Evolutionary conservation across 2,329 filamentous ascomycete genomes (phyloP).

Genomic region (Alternaria alternata): DNA sequence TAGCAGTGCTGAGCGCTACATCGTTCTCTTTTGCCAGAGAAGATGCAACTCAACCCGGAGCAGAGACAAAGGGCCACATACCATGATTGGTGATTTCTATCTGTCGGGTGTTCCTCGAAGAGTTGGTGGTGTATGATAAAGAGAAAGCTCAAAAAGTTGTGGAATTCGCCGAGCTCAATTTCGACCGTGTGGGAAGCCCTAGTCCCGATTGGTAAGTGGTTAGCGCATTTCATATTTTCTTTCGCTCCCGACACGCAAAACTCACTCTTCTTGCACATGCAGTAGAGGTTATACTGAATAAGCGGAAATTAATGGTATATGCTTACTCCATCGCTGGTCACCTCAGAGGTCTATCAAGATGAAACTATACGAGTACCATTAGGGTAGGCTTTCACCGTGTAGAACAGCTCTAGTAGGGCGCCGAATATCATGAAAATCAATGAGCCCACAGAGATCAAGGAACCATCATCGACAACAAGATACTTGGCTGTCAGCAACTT

Average conservation of each 20-base stretch:
- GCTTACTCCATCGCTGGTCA: not conserved
- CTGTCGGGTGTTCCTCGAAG: constrained; percentile 57
- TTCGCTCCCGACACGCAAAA: not conserved
- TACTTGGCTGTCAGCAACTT: not conserved
- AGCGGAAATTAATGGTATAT: not conserved
- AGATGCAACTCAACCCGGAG: not conserved
- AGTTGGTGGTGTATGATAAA: constrained; percentile 38
- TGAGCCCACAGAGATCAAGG: not conserved
- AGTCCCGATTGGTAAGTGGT: constrained; percentile 11
- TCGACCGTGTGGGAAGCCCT: constrained; percentile 14
- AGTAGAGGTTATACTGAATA: not conserved
- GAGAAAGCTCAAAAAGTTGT: constrained; percentile 25
- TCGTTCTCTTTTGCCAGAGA: not conserved
- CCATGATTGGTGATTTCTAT: constrained; percentile 52
- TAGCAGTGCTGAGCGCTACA: not conserved
- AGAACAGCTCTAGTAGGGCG: not conserved
- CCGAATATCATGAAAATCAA: not conserved
- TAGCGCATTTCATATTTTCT: not conserved
- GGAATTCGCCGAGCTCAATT: constrained; percentile 25
- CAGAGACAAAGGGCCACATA: constrained; percentile 26
- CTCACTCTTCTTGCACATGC: not conserved
- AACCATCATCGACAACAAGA: not conserved
- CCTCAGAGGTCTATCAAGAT: not conserved
- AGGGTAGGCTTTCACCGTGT: not conserved
- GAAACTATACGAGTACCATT: not conserved